Conservation (phyloP, 768 basidiomycete genomes). For the Piloderma croceum region DNA sequence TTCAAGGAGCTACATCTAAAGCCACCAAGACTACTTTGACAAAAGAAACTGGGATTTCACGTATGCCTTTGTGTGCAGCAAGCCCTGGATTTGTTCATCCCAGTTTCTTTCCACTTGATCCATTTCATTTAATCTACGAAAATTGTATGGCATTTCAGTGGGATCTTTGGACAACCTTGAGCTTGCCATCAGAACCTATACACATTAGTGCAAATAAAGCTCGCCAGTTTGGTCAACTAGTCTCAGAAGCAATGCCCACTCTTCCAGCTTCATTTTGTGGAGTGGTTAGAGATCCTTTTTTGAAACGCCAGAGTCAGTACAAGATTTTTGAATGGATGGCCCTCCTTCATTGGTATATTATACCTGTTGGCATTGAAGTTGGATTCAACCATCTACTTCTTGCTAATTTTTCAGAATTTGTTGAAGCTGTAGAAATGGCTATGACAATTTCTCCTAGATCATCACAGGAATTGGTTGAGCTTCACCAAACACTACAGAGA, state of each 20-base stretch:
- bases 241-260: constrained; percentile 22
- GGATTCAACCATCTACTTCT: constrained; percentile 18
- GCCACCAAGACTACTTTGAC: constrained; percentile 15
- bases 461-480: constrained; percentile 13
- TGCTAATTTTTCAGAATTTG: constrained; percentile 23
- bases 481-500: constrained; percentile 16
- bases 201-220: constrained; percentile 16
- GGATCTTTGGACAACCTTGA: constrained; percentile 25
- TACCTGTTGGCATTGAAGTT: too few species aligned
- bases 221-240: constrained; percentile 13
- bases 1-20: constrained; percentile 13
- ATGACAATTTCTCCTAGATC: constrained; percentile 22
- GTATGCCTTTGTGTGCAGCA: too few species aligned
- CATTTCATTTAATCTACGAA: constrained; percentile 33
- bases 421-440: too few species aligned
- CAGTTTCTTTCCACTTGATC: constrained; percentile 30
- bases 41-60: constrained; percentile 18
- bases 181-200: constrained; percentile 10
- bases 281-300: constrained; percentile 19
- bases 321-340: constrained; percentile 35
- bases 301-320: constrained; percentile 33
- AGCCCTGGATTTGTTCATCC: constrained; percentile 31
- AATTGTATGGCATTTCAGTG: constrained; percentile 26
- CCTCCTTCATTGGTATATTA: too few species aligned
- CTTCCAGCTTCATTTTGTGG: constrained; percentile 30